phyloP scores from a whole-genome alignment of 1,284 basidiomycete species.

The Stygiomarasmius scandens region DNA sequence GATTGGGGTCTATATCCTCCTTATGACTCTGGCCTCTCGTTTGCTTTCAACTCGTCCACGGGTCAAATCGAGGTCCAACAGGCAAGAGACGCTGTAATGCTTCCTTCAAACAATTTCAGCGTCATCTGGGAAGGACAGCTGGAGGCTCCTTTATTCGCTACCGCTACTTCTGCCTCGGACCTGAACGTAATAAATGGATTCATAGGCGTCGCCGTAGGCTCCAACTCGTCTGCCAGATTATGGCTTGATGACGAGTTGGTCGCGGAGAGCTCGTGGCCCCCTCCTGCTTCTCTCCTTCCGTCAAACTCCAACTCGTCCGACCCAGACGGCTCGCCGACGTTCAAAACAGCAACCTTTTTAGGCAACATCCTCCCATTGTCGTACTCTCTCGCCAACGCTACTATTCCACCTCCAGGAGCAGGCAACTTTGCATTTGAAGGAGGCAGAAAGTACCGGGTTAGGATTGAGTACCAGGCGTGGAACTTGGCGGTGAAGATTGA shows the following conservation, averaged over 20 bases:
- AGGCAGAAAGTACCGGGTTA: constrained; percentile 22
- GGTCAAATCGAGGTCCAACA: too few relatives aligned
- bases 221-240: constrained; percentile 14
- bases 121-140: constrained; percentile 32
- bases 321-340: neutral
- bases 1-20: constrained; percentile 34
- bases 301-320: neutral
- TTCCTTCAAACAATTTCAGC: constrained; percentile 34
- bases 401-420: constrained; percentile 25
- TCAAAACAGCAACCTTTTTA: constrained; percentile 25
- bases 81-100: too few relatives aligned
- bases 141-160: constrained; percentile 23
- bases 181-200: constrained; percentile 25
- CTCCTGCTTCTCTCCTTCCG: constrained; percentile 1
- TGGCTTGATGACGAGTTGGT: constrained; percentile 15
- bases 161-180: constrained; percentile 23
- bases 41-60: too few relatives aligned
- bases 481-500: constrained; percentile 29
- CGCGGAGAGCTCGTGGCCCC: constrained; percentile 14
- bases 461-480: constrained; percentile 30
- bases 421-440: constrained; percentile 24
- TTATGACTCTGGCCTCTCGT: constrained; percentile 6
- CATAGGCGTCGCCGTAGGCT: constrained; percentile 13
- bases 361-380: constrained; percentile 26
- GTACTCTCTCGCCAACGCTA: constrained; percentile 23